Evolutionary conservation across 495 filamentous ascomycete species (phyloP), one percentile per base, ranked within the genome.

Genomic region (Penicillium antarcticum): DNA sequence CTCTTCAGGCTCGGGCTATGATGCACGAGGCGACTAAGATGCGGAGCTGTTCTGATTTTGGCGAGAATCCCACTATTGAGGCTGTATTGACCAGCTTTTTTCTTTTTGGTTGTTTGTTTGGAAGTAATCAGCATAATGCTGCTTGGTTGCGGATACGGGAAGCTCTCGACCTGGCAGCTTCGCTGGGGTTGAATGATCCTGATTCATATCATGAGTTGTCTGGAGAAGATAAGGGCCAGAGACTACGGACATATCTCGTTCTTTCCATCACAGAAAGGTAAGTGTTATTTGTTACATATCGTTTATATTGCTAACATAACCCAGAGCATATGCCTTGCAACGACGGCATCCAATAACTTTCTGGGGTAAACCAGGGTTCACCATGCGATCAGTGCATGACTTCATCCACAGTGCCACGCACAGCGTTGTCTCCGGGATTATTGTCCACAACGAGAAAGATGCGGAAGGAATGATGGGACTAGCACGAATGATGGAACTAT

Each of bases 31-130:
- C 86, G 2, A 69, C 89, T 18, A 81, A 87, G 33, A 87, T 91
- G 50, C 83, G 89, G 44, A 89, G 86, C 65, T 80, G 78, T 19
- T 83, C 81, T 50, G 86, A 94, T 56, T 90, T 89, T 60, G 74
- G 89, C 13, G 88, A 91, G 51, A 73, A 76, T 56, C 87, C 87
- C 0, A 86, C 83, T 0, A 68, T 88, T 29, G 82, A 84, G 57
- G 85, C 78, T 4, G 76, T 92, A 14, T 75, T 87, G 49, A 91
- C 88, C 3, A 89, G 86, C 41, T 95, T 86, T 67, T 91, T 92
- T 63, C 70, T 89, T 7, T 92, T 88, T 61, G 87, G 83, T 2
- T 88, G 82, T 67, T 79, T 86, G 59, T 88, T 87, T 67, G 84
- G 82, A 16, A 81, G 90, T 32, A 76, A 76, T 48, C 75, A 80